Conservation (phyloP, 805 yeast genomes). For the Starmerella apis region DNA sequence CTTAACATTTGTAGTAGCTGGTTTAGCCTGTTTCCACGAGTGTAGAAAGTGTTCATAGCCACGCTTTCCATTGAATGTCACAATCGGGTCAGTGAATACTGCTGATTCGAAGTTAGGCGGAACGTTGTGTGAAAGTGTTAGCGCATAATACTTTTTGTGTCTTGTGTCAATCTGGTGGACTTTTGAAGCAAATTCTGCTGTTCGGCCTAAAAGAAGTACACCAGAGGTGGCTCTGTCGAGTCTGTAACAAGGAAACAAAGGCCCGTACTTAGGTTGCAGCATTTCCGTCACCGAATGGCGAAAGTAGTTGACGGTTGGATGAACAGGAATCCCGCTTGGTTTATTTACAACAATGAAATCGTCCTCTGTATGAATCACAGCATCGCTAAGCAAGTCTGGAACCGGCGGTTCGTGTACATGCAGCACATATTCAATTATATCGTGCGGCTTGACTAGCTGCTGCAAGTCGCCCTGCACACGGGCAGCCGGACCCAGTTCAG, state of each 20-base stretch:
- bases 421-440: slow-evolving; percentile 60
- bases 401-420: slow-evolving; percentile 91
- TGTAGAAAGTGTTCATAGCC: slow-evolving; percentile 20
- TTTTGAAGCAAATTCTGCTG: slow-evolving; percentile 12
- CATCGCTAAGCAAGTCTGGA: slow-evolving; percentile 38
- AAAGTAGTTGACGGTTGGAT: slow-evolving; percentile 78
- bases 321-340: slow-evolving; percentile 90
- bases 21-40: slow-evolving; percentile 10
- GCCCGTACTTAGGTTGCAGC: slow-evolving; percentile 17
- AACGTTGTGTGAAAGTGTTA: slow-evolving; percentile 8
- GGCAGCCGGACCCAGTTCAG: slow-evolving; percentile 21
- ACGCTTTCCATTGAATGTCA: slow-evolving; percentile 24
- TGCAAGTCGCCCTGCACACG: slow-evolving; percentile 16
- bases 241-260: slow-evolving; percentile 25
- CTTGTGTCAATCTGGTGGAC: slow-evolving; percentile 6
- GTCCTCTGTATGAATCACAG: slow-evolving; percentile 55
- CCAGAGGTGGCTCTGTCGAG: slow-evolving; percentile 28
- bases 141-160: slow-evolving; percentile 19
- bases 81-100: slow-evolving; percentile 16
- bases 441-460: slow-evolving; percentile 59
- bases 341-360: slow-evolving; percentile 73
- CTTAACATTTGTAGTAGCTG: slow-evolving; percentile 18
- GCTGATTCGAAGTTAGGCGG: neutral
- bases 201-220: slow-evolving; percentile 22
- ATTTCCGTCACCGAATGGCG: slow-evolving; percentile 39